A percentile compares a stretch with the other conserved stretches of the same genome.
Conservation (phyloP, 352 stramenopile species). For the Globisporangium apiculatum region DNA sequence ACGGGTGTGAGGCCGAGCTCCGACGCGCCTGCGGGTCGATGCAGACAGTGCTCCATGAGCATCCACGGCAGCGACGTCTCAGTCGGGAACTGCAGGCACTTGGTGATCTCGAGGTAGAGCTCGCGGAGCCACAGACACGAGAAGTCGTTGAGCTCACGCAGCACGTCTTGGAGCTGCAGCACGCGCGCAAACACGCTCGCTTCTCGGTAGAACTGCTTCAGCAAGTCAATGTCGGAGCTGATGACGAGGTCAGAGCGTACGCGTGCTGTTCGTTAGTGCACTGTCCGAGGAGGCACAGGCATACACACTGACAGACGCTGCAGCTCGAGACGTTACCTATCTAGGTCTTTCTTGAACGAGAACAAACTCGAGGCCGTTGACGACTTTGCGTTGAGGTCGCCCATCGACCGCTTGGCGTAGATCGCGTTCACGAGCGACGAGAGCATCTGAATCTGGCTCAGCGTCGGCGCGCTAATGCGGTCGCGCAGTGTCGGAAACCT, state of each 20-base stretch:
- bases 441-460: conserved; percentile 48
- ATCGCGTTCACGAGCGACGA: conserved; percentile 48
- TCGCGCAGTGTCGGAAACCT: conserved; percentile 29
- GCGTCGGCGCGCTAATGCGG: conserved; percentile 17
- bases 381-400: conserved; percentile 43
- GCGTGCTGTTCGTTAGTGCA: no score
- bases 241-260: neutral
- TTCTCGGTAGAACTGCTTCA: conserved; percentile 51
- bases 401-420: conserved; percentile 56
- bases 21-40: conserved; percentile 6
- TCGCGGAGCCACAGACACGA: conserved; percentile 78
- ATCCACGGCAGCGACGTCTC: conserved; percentile 81
- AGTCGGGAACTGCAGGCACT: conserved; percentile 73
- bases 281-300: neutral
- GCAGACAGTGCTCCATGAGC: conserved; percentile 53
- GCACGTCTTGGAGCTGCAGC: conserved; percentile 39
- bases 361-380: conserved; percentile 29
- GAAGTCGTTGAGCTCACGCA: conserved; percentile 54
- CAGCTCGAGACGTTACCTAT: conserved; percentile 27
- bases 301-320: neutral
- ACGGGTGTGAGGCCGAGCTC: conserved; percentile 21
- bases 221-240: conserved; percentile 53
- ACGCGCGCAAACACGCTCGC: conserved; percentile 39
- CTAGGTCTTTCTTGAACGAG: conserved; percentile 75
- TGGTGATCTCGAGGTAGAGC: conserved; percentile 64